Conservation (phyloP, 1,139 yeast genomes). For the Yamadazyma dushanensis region DNA sequence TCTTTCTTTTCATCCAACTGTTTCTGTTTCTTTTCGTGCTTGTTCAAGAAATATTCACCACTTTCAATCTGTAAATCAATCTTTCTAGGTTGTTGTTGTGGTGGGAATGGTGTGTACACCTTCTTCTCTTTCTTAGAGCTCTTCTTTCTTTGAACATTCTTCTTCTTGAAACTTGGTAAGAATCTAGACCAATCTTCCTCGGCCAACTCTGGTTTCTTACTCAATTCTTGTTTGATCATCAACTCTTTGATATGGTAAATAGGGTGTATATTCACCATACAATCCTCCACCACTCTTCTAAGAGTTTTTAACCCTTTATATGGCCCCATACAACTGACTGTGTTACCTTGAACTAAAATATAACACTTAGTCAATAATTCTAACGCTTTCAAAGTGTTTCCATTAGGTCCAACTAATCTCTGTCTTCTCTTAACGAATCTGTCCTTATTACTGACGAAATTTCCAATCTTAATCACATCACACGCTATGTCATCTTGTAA, state of each 20-base stretch:
- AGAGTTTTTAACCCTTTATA: constrained; percentile 89
- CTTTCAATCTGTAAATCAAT: constrained; percentile 95
- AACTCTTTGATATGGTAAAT: constrained; percentile 94
- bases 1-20: constrained; percentile 76
- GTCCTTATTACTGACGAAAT: constrained; percentile 84
- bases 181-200: constrained; percentile 97
- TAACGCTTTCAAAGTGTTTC: constrained; percentile 92
- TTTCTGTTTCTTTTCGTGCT: constrained; percentile 73
- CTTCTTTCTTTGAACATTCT: constrained; percentile 92
- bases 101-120: constrained; percentile 98
- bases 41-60: constrained; percentile 96
- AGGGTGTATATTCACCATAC: constrained; percentile 96
- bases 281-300: constrained; percentile 93
- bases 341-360: constrained; percentile 94
- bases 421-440: constrained; percentile 95
- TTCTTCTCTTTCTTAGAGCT: constrained; percentile 72
- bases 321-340: constrained; percentile 98
- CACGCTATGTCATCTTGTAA: constrained; percentile 92
- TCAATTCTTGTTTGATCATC: constrained; percentile 94
- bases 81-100: constrained; percentile 95
- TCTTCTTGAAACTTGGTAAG: constrained; percentile 94
- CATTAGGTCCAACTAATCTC: constrained; percentile 94
- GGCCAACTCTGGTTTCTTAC: constrained; percentile 92
- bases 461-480: constrained; percentile 94
- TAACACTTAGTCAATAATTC: constrained; percentile 92